Evolutionary conservation across 1,284 basidiomycete genomes (phyloP).

Genomic region (Hypsizygus ulmarius): DNA sequence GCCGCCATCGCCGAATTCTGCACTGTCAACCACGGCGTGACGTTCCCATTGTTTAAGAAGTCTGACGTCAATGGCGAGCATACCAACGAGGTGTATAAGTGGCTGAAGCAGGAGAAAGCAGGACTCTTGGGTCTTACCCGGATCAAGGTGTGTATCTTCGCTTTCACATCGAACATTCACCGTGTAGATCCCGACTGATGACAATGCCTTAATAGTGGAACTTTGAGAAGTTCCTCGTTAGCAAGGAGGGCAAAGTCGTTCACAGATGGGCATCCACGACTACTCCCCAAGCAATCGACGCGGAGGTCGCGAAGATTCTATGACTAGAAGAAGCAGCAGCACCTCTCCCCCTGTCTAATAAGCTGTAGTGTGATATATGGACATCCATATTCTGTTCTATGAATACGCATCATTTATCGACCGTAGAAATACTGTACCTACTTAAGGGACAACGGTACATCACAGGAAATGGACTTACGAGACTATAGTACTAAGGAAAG

Average conservation of each 20-base stretch:
- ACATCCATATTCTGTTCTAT: background rate
- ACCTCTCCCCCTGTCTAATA: background rate
- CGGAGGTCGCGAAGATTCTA: conserved; percentile 62
- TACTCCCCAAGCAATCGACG: conserved; percentile 64
- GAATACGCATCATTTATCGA: background rate
- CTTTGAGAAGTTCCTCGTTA: conserved; percentile 74
- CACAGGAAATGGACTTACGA: background rate
- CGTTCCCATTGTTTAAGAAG: conserved; percentile 84
- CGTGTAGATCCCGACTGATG: background rate
- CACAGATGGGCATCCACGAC: conserved; percentile 82
- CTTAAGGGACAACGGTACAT: background rate
- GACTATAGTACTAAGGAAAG: conserved; percentile 16
- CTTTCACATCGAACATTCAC: background rate
- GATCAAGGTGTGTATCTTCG: conserved; percentile 60
- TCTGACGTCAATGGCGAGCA: conserved; percentile 88
- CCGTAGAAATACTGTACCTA: background rate
- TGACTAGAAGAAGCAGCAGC: conserved; percentile 21
- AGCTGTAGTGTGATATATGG: background rate
- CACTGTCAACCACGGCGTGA: conserved; percentile 76
- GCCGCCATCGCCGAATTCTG: conserved; percentile 67
- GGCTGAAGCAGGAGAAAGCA: conserved; percentile 78
- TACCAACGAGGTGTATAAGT: conserved; percentile 81
- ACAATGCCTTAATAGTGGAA: conserved; percentile 56
- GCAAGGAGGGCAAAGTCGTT: conserved; percentile 72
- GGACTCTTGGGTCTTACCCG: conserved; percentile 71